Conservation (phyloP, 208 protist species). For the Acanthamoeba triangularis region DNA sequence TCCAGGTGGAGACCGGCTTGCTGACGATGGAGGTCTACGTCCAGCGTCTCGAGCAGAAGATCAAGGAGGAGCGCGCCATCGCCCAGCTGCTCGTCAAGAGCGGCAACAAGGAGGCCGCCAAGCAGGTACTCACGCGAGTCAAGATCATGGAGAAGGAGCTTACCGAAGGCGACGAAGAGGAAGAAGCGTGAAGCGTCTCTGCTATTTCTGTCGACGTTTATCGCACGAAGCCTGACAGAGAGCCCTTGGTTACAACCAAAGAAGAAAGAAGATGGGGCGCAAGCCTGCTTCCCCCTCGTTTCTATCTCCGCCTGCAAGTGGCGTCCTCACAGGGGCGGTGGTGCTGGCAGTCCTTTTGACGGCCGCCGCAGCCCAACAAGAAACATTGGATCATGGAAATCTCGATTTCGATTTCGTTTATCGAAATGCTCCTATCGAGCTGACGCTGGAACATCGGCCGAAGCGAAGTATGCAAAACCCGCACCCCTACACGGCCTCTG, state of each 20-base stretch:
- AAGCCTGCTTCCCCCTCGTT: constrained; percentile 9
- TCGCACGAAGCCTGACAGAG: not conserved
- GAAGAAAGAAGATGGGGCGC: not conserved
- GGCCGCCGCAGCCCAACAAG: not conserved
- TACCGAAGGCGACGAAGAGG: constrained; percentile 31
- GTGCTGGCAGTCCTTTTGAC: not conserved
- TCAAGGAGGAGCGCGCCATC: not conserved
- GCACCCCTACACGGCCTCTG: not conserved
- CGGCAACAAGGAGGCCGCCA: constrained; percentile 12
- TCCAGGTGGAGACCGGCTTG: constrained; percentile 46
- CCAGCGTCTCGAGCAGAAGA: not conserved
- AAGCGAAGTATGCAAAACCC: constrained; percentile 10
- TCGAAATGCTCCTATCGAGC: not conserved
- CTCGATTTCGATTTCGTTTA: not conserved
- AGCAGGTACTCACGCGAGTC: constrained; percentile 22
- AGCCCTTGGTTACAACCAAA: not conserved
- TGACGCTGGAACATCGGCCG: not conserved
- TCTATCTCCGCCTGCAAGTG: not conserved
- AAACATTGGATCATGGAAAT: not conserved
- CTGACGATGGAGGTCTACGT: constrained; percentile 63
- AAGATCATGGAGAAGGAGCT: constrained; percentile 79
- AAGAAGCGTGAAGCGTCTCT: not conserved
- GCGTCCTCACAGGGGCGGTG: not conserved
- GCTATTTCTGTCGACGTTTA: not conserved
- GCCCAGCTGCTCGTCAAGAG: not conserved